Conservation (phyloP, 768 basidiomycete genomes). For the Trametes cubensis region DNA sequence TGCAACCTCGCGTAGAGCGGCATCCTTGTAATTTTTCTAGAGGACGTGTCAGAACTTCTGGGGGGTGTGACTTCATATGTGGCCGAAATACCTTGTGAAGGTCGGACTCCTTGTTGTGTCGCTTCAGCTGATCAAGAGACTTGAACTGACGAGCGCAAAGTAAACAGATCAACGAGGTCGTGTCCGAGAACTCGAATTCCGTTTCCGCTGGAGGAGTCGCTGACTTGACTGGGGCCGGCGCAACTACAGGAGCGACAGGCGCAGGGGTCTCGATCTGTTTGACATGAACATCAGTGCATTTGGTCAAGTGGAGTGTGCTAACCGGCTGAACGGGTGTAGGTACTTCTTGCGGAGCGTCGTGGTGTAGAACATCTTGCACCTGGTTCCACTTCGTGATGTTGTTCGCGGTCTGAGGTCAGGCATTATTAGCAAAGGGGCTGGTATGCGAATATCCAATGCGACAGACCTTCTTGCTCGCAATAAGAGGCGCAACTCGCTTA, state of each 20-base stretch:
- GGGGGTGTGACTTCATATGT: too few species aligned
- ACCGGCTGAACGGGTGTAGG: conserved; percentile 12
- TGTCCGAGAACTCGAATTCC: conserved; percentile 86
- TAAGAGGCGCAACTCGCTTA: conserved; percentile 79
- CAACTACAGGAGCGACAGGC: conserved; percentile 23
- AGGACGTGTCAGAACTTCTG: not conserved
- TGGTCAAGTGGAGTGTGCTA: conserved; percentile 5
- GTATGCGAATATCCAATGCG: not conserved
- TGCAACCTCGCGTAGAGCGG: conserved; percentile 71
- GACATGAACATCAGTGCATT: not conserved
- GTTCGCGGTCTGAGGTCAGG: conserved; percentile 63
- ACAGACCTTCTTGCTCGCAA: conserved; percentile 81
- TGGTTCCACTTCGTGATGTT: conserved; percentile 98
- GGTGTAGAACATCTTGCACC: conserved; percentile 82
- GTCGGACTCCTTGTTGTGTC: conserved; percentile 92
- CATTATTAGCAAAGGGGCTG: not conserved
- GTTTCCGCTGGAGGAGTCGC: conserved; percentile 49
- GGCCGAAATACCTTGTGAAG: conserved; percentile 80
- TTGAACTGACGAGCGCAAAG: conserved; percentile 96
- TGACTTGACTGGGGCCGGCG: conserved; percentile 28
- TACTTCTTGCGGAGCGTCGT: conserved; percentile 24
- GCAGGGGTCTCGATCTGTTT: conserved; percentile 19
- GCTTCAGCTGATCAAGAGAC: conserved; percentile 75
- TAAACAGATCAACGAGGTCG: conserved; percentile 73
- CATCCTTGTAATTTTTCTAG: conserved; percentile 87